phyloP scores from a whole-genome alignment of 2,329 filamentous ascomycete species.

The Botrytis hyacinthi region DNA sequence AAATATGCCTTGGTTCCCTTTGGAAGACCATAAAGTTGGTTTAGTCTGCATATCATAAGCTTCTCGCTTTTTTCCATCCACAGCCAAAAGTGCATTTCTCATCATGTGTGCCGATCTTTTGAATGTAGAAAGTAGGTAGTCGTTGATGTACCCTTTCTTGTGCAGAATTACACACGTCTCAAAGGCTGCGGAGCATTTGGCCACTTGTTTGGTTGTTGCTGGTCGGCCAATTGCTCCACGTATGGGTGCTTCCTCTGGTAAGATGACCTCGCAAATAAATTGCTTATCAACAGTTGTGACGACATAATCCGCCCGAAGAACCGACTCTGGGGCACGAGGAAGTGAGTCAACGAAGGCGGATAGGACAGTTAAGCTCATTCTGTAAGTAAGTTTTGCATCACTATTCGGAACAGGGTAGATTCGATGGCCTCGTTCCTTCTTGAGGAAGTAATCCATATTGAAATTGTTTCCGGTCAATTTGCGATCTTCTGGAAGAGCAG shows the following conservation, averaged over 20 bases:
- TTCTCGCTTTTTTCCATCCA: constrained; percentile 73
- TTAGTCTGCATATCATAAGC: constrained; percentile 78
- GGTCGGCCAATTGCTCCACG: constrained; percentile 61
- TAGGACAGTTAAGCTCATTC: constrained; percentile 69
- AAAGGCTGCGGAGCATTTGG: constrained; percentile 88
- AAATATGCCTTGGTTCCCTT: constrained; percentile 51
- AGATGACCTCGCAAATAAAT: constrained; percentile 73
- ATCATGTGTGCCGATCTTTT: constrained; percentile 71
- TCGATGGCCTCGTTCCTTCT: constrained; percentile 43
- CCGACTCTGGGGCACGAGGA: constrained; percentile 44
- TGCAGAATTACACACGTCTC: constrained; percentile 72
- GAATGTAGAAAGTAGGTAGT: constrained; percentile 71
- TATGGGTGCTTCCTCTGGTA: constrained; percentile 74
- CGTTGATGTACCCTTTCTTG: constrained; percentile 65
- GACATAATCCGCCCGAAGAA: constrained; percentile 56
- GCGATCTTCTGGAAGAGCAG: constrained; percentile 70
- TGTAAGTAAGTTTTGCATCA: constrained; percentile 76
- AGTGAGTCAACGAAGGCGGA: constrained; percentile 72
- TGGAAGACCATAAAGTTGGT: constrained; percentile 66
- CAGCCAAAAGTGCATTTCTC: constrained; percentile 81
- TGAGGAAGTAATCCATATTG: constrained; percentile 54
- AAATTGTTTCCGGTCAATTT: constrained; percentile 60
- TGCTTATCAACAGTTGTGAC: constrained; percentile 54
- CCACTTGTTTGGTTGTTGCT: constrained; percentile 68
- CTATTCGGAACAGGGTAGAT: constrained; percentile 60